Conservation (phyloP, 164 flowering plant species). For the Kalanchoe fedtschenkoi region DNA sequence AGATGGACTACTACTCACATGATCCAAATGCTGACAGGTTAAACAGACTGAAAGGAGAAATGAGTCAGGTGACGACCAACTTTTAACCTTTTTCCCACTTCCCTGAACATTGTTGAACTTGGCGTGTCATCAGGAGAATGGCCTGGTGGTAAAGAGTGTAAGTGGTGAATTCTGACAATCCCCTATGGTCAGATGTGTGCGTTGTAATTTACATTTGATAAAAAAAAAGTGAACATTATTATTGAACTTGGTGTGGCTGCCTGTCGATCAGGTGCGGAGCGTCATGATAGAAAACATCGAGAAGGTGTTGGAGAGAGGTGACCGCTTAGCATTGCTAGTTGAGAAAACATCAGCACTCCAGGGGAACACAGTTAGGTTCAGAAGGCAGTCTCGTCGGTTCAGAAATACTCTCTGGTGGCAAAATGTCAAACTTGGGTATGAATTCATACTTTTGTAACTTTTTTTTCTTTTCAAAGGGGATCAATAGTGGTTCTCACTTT, state of each 20-base stretch:
- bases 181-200: no score
- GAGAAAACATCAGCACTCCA: constrained; percentile 62
- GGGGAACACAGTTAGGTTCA: constrained; percentile 65
- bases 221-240: no score
- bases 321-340: constrained; percentile 63
- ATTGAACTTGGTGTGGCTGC: background rate
- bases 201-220: no score
- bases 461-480: constrained; percentile 15
- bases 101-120: no score
- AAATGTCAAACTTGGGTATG: constrained; percentile 73
- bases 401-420: constrained; percentile 66
- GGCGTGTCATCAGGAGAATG: no score
- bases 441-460: constrained; percentile 10
- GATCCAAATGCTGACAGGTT: constrained; percentile 84
- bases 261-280: constrained; percentile 41
- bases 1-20: constrained; percentile 68
- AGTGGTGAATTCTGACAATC: no score
- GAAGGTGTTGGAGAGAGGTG: constrained; percentile 83
- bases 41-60: constrained; percentile 75
- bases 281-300: constrained; percentile 86
- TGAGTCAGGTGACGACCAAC: constrained; percentile 75
- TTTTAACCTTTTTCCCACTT: no score
- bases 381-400: constrained; percentile 59
- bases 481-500: no score
- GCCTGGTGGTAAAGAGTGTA: no score